Percentiles rank a stretch among this genome's conserved stretches.
phyloP scores from a whole-genome alignment of 441 rosid species.

The Hura crepitans region DNA sequence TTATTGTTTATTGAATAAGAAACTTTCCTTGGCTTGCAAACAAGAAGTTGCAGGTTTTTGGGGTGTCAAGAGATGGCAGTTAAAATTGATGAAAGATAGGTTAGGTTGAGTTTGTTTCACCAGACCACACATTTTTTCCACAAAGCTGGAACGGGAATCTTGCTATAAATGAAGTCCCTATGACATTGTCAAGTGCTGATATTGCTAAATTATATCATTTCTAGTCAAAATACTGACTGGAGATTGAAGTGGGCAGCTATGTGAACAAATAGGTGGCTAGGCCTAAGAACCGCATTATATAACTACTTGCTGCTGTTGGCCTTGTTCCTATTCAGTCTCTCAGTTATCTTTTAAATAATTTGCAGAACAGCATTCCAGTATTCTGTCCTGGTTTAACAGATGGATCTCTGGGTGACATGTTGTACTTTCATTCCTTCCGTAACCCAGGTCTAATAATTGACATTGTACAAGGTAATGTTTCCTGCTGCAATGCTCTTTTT shows the following conservation, averaged over 20 bases:
- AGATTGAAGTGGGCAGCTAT: not conserved
- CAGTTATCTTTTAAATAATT: constrained; percentile 1
- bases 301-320: not conserved
- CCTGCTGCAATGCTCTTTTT: not conserved
- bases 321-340: not conserved
- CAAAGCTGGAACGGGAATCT: not conserved
- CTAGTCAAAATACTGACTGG: not conserved
- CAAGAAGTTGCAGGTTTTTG: not conserved
- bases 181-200: not conserved
- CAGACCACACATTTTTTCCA: not conserved
- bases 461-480: constrained; percentile 60
- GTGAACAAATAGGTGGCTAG: not conserved
- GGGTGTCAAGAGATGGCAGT: not conserved
- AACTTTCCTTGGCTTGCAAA: not conserved
- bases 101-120: not conserved
- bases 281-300: not conserved
- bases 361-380: constrained; percentile 82
- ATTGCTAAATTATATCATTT: not conserved
- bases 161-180: not conserved
- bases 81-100: not conserved
- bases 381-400: constrained; percentile 90
- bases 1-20: not conserved
- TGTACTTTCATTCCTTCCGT: constrained; percentile 76
- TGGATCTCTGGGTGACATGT: constrained; percentile 93
- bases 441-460: constrained; percentile 59